These are phyloP conservation scores for Protomyces lactucae-debilis DNA, from an alignment of 1,139 yeast genomes.

Conservation along the genomic window DNA sequence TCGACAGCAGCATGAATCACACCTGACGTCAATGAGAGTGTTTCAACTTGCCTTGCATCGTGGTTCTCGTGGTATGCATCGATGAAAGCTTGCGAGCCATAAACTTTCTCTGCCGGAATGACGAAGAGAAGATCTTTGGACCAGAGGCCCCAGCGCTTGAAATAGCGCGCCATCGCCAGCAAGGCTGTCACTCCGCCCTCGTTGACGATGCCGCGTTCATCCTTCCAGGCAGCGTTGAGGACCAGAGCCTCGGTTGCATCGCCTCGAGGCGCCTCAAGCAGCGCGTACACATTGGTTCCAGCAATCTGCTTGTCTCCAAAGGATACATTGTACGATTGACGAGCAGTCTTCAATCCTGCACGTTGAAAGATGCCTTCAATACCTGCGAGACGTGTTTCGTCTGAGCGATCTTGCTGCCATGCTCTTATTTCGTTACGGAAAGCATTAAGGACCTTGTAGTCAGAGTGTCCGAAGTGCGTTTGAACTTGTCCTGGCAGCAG, in stretches of 20 bases:
- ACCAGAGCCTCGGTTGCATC: conserved; percentile 97
- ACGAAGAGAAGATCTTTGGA: conserved; percentile 88
- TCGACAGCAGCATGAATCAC: conserved; percentile 88
- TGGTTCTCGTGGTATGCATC: conserved; percentile 67
- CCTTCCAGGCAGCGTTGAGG: conserved; percentile 80
- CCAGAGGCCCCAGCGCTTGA: conserved; percentile 86
- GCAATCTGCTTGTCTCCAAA: conserved; percentile 38
- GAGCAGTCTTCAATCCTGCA: conserved; percentile 66
- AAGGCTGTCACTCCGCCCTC: conserved; percentile 76
- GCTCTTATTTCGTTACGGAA: conserved; percentile 34
- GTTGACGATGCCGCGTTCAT: conserved; percentile 54
- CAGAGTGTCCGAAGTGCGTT: conserved; percentile 86
- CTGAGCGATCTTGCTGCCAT: conserved; percentile 34
- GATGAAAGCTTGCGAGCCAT: conserved; percentile 80
- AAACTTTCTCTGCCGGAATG: conserved; percentile 66
- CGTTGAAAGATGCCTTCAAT: conserved; percentile 61
- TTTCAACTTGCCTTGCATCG: conserved; percentile 29
- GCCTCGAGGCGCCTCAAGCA: conserved; percentile 88
- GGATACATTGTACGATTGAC: conserved; percentile 42
- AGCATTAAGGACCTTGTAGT: conserved; percentile 67
- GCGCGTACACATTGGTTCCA: conserved; percentile 66
- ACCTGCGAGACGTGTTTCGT: conserved; percentile 42
- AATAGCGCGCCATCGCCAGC: conserved; percentile 69
- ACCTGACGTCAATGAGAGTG: conserved; percentile 88
- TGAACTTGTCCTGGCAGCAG: conserved; percentile 94